These are phyloP conservation scores for Misopates orontium DNA, from an alignment of 257 asterid species.

Conservation along the genomic window DNA sequence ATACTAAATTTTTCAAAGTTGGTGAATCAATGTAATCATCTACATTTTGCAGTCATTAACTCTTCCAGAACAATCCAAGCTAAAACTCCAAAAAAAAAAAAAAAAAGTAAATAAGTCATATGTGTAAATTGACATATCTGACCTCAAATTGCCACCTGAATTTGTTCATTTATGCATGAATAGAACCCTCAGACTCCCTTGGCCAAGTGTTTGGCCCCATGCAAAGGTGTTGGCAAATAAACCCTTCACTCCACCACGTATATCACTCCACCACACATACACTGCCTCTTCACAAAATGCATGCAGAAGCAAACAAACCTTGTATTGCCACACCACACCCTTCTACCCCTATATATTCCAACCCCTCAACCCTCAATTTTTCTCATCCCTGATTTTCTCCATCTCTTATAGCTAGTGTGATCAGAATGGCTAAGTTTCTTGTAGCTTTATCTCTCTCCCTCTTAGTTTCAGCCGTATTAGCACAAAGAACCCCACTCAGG, in stretches of 20 bases:
- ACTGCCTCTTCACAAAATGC: constrained; percentile 17
- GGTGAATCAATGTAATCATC: not conserved
- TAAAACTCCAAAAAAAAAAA: not conserved
- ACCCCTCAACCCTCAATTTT: not conserved
- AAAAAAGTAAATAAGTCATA: not conserved
- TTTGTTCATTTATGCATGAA: constrained; percentile 22
- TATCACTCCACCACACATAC: not conserved
- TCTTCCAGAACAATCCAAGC: not conserved
- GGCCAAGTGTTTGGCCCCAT: constrained; percentile 45
- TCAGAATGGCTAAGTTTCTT: constrained; percentile 40
- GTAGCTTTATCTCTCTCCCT: constrained; percentile 34
- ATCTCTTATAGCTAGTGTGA: not conserved
- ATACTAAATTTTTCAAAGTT: too few relatives aligned
- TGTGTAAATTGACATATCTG: not conserved
- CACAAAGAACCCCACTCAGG: constrained; percentile 18
- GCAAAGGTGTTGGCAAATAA: constrained; percentile 35
- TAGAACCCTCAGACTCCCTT: not conserved
- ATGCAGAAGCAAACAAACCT: constrained; percentile 49
- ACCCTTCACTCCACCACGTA: constrained; percentile 43
- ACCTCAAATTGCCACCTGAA: not conserved
- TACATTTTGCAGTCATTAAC: too few relatives aligned
- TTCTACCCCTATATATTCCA: constrained; percentile 33
- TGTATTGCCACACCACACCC: constrained; percentile 23
- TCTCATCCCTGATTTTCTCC: not conserved
- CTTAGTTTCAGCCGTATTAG: constrained; percentile 32